phyloP scores from a whole-genome alignment of 164 flowering plant species.

The Magnolia kwangsiensis region DNA sequence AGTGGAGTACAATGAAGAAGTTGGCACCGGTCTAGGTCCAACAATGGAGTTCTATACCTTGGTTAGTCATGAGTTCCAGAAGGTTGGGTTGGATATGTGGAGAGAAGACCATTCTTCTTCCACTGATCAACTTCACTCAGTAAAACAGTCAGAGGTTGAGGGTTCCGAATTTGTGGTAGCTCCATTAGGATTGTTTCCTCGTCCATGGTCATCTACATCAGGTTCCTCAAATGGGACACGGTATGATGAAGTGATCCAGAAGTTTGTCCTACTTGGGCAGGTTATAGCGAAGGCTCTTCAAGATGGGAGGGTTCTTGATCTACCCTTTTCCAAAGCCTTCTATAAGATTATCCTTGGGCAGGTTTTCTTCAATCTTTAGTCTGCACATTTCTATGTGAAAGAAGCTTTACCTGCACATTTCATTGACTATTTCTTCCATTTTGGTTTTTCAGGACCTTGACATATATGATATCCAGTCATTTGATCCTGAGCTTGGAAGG shows the following conservation, averaged over 20 bases:
- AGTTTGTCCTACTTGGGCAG: slow-evolving; percentile 77
- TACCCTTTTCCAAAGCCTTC: slow-evolving; percentile 80
- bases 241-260: slow-evolving; percentile 55
- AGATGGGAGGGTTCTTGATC: slow-evolving; percentile 88
- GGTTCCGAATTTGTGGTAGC: slow-evolving; percentile 28
- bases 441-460: slow-evolving; percentile 59
- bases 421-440: slow-evolving; percentile 1
- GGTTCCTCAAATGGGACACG: slow-evolving; percentile 27
- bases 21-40: slow-evolving; percentile 97
- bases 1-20: slow-evolving; percentile 79
- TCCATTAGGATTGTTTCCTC: slow-evolving; percentile 78
- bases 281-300: slow-evolving; percentile 85
- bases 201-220: slow-evolving; percentile 65
- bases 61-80: slow-evolving; percentile 87
- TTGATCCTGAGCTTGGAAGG: slow-evolving; percentile 85
- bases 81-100: slow-evolving; percentile 79
- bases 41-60: slow-evolving; percentile 91
- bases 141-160: slow-evolving; percentile 11
- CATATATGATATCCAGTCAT: slow-evolving; percentile 63
- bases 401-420: neutral
- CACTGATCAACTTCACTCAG: neutral
- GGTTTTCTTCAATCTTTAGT: slow-evolving; percentile 35
- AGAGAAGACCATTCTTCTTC: slow-evolving; percentile 48
- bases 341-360: slow-evolving; percentile 76
- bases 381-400: neutral